Evolutionary conservation across 805 yeast species (phyloP).

Genomic region (Jamesozyma rosinii): DNA sequence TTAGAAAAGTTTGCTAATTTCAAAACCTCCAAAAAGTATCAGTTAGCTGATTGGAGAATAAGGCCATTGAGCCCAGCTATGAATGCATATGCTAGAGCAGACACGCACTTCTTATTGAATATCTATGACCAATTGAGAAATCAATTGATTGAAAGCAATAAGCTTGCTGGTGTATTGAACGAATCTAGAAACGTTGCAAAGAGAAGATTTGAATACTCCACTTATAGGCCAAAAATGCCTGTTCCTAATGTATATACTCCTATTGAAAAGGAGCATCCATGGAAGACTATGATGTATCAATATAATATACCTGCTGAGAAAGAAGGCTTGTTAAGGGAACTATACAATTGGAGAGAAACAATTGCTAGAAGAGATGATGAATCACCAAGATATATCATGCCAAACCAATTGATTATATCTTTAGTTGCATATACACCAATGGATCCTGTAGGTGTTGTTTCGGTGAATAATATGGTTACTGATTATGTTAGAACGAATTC

Average conservation of each 20-base stretch:
- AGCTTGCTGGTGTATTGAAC: slow-evolving; percentile 52
- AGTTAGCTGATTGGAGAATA: slow-evolving; percentile 91
- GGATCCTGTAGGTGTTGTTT: slow-evolving; percentile 46
- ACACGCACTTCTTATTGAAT: slow-evolving; percentile 81
- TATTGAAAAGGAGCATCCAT: slow-evolving; percentile 52
- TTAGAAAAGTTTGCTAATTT: slow-evolving; percentile 74
- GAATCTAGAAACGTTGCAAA: slow-evolving; percentile 73
- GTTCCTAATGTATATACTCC: slow-evolving; percentile 39
- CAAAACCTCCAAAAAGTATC: slow-evolving; percentile 87
- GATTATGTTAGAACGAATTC: slow-evolving; percentile 52
- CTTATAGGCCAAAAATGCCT: slow-evolving; percentile 40
- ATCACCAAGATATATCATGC: slow-evolving; percentile 72
- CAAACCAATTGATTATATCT: slow-evolving; percentile 64
- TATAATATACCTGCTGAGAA: slow-evolving; percentile 52
- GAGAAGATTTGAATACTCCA: slow-evolving; percentile 73
- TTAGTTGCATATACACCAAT: slow-evolving; percentile 52
- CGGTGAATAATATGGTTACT: slow-evolving; percentile 38
- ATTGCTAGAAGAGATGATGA: slow-evolving; percentile 74
- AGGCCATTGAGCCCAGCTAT: slow-evolving; percentile 73
- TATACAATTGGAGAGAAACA: slow-evolving; percentile 77
- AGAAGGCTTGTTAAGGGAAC: slow-evolving; percentile 45
- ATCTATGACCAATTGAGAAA: slow-evolving; percentile 70
- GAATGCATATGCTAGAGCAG: slow-evolving; percentile 84
- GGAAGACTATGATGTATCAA: slow-evolving; percentile 52
- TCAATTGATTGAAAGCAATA: slow-evolving; percentile 42